Conservation (phyloP, 768 basidiomycete genomes). For the Calocera cornea region DNA sequence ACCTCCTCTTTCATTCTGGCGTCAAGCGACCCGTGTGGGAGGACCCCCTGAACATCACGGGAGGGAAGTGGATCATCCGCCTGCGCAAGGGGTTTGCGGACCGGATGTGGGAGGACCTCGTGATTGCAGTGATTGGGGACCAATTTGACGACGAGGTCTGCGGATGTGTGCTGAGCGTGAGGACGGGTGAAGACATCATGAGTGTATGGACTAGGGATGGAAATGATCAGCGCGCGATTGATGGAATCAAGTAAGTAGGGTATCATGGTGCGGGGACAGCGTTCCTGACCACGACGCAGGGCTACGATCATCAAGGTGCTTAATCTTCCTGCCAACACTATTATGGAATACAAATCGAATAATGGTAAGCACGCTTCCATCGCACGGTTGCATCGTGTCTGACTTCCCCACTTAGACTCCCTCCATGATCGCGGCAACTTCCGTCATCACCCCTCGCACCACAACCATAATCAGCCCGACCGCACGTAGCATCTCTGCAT, state of each 20-base stretch:
- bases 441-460: not conserved
- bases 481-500: slow-evolving; percentile 4
- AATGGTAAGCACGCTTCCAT: slow-evolving; percentile 40
- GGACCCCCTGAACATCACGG: slow-evolving; percentile 72
- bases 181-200: slow-evolving; percentile 88
- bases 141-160: slow-evolving; percentile 72
- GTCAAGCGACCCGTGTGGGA: slow-evolving; percentile 92
- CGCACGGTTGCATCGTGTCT: not conserved
- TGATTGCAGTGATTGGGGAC: slow-evolving; percentile 79
- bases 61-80: slow-evolving; percentile 93
- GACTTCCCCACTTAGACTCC: not conserved
- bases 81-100: slow-evolving; percentile 83
- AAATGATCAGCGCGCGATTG: slow-evolving; percentile 57
- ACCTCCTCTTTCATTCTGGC: slow-evolving; percentile 77
- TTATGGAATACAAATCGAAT: slow-evolving; percentile 93
- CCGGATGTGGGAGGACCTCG: slow-evolving; percentile 79
- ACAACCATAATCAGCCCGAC: not conserved
- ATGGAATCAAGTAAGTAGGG: slow-evolving; percentile 60
- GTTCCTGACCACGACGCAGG: slow-evolving; percentile 29
- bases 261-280: not conserved
- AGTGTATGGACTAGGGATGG: slow-evolving; percentile 85
- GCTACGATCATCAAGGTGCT: slow-evolving; percentile 68
- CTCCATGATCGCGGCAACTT: slow-evolving; percentile 5
- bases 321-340: slow-evolving; percentile 57
- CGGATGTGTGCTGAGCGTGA: slow-evolving; percentile 86